These are phyloP conservation scores for Phytopythium mirpurense DNA, from an alignment of 352 stramenopile genomes.

Conservation along the genomic window DNA sequence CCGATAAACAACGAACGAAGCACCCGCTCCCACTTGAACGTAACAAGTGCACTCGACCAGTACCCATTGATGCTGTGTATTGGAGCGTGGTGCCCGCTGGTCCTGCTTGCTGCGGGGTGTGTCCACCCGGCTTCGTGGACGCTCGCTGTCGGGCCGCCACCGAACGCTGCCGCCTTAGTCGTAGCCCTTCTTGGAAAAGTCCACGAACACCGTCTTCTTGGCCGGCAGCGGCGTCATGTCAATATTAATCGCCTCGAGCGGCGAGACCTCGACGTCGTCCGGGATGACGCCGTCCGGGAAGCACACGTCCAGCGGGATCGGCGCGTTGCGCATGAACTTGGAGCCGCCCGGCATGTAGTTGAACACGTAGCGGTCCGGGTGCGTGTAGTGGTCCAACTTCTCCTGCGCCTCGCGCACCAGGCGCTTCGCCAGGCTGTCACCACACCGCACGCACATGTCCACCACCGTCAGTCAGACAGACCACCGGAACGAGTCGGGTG, in stretches of 20 bases:
- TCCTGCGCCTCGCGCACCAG: constrained; percentile 89
- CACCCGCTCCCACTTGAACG: not conserved
- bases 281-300: constrained; percentile 86
- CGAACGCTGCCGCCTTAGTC: constrained; percentile 37
- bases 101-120: too few species aligned
- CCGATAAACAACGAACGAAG: not conserved
- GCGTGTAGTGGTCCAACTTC: constrained; percentile 91
- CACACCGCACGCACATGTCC: constrained; percentile 4
- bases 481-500: constrained; percentile 22
- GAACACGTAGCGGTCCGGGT: constrained; percentile 96
- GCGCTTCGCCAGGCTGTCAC: constrained; percentile 63
- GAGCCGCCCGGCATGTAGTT: constrained; percentile 98
- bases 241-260: constrained; percentile 83
- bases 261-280: constrained; percentile 82
- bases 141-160: too few species aligned
- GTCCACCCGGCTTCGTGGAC: too few species aligned
- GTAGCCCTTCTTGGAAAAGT: constrained; percentile 87
- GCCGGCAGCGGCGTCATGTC: constrained; percentile 79
- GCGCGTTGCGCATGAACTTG: constrained; percentile 98
- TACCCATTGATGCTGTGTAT: constrained; percentile 8
- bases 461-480: constrained; percentile 5
- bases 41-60: not conserved
- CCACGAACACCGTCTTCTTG: constrained; percentile 73
- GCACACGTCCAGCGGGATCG: constrained; percentile 91
- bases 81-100: too few species aligned